These are phyloP conservation scores for Puccinia novopanici DNA, from an alignment of 1,284 basidiomycete genomes.

Conservation along the genomic window DNA sequence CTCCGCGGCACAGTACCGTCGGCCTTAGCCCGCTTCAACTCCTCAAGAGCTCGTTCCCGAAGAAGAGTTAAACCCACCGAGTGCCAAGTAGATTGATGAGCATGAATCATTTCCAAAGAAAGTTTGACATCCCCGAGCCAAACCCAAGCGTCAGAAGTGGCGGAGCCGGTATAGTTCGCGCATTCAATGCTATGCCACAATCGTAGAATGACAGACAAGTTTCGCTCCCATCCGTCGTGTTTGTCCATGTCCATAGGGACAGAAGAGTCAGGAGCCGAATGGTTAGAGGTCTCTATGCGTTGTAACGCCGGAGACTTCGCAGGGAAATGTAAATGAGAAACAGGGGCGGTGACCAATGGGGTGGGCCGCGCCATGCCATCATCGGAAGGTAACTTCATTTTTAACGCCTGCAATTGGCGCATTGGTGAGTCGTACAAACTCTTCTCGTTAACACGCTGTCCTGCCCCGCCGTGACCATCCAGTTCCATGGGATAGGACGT, in stretches of 20 bases:
- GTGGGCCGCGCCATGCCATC: no score
- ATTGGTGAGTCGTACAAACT: not conserved
- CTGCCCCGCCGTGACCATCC: no score
- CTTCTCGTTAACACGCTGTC: not conserved
- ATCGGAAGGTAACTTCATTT: no score
- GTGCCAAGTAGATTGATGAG: not conserved
- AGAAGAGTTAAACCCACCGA: not conserved
- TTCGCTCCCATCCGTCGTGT: not conserved
- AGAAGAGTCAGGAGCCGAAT: no score
- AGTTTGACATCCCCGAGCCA: not conserved
- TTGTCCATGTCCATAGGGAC: no score
- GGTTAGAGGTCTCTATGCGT: no score
- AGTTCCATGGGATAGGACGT: not conserved
- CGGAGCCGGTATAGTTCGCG: not conserved
- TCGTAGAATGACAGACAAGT: not conserved
- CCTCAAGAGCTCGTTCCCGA: not conserved
- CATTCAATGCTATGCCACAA: not conserved
- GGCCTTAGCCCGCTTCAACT: conserved; percentile 4
- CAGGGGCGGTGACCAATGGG: no score
- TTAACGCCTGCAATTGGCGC: no score
- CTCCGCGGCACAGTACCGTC: not conserved
- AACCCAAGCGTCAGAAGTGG: not conserved
- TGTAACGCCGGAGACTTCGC: no score
- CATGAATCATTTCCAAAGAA: not conserved
- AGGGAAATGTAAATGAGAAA: no score